Base-by-base conservation (phyloP, 768 basidiomycete genomes). In the Tulasnella sp. region DNA sequence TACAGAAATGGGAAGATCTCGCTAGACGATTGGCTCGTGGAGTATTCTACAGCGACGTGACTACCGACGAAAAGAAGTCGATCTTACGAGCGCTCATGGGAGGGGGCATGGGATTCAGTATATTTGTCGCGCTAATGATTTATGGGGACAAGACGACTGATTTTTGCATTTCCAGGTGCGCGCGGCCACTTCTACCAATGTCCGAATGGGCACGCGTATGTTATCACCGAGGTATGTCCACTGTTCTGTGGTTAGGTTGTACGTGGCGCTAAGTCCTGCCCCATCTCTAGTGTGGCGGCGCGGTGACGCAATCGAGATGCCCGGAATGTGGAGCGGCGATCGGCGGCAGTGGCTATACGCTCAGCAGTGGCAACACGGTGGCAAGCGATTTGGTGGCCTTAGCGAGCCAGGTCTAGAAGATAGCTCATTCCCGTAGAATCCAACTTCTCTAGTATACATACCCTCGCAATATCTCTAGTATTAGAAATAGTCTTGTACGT, bases 31-130 rank as follows among this genome's bases (percentile, higher is more conserved):
- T 84, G 38, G 67, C 70, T 8, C 26, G 49, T 47, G 76, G 73
- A 51, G 77, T 73, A 0, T 77, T 80, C 64, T 83, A 84, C 55
- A 63, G 75, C 58, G 70, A 77, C 0, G 68, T 85, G 3, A 80
- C 81, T 9, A 65, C 78, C 49, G 72, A 82, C 2, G 83, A 85
- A 62, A 73, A 75, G 34, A 76, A 75, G 62, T 67, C 68, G 10
- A 74, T 85, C 27, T 74, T 84, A 38, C 73, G 73, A 47, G 78
- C 78, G 0, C 65, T 83, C n/a, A n/a, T 29, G 29, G n/a, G 27
- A 17, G 47, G 58, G 13, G 23, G 34, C 30, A 29, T 11, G 15
- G 30, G 51, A 10, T 30, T 34, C 4, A 30, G 30, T 53, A n/a
- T 19, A 10, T 23, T 53, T 4, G 13, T 21, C 34, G 34, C 51